Percentiles rank a stretch among this genome's conserved stretches.
Evolutionary conservation across 75 land plant genomes (phyloP).

Genomic region (Sequoiadendron giganteum): DNA sequence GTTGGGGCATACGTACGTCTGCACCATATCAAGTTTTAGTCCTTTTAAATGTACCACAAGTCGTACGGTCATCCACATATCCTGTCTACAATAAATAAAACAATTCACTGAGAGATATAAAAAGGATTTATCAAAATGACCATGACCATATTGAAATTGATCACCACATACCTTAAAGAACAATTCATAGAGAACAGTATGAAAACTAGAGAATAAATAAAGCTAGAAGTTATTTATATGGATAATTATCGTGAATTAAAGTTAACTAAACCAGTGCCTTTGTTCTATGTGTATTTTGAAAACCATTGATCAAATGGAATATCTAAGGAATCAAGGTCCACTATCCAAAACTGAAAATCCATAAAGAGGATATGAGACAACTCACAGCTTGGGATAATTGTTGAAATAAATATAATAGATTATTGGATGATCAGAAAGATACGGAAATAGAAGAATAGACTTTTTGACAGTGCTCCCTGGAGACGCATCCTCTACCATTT

Average conservation of each 20-base stretch:
- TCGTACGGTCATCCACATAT: slow-evolving; percentile 87
- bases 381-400: not conserved
- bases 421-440: not conserved
- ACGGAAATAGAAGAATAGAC: not conserved
- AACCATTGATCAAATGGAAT: not conserved
- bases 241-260: not conserved
- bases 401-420: not conserved
- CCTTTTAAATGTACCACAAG: slow-evolving; percentile 88
- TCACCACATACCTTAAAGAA: not conserved
- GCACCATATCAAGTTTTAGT: slow-evolving; percentile 69
- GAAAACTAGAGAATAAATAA: not conserved
- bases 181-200: not conserved
- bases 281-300: not conserved
- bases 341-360: not conserved
- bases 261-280: not conserved
- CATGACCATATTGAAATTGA: not conserved
- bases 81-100: slow-evolving; percentile 55
- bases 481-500: no score
- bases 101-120: not conserved
- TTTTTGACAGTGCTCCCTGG: not conserved
- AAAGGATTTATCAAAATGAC: not conserved
- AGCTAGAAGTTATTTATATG: not conserved
- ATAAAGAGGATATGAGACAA: not conserved
- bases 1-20: slow-evolving; percentile 48
- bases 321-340: not conserved